Evolutionary conservation across 2,329 filamentous ascomycete genomes (phyloP), one percentile per base, ranked within the genome.

Genomic region (Albifimbria verrucaria): DNA sequence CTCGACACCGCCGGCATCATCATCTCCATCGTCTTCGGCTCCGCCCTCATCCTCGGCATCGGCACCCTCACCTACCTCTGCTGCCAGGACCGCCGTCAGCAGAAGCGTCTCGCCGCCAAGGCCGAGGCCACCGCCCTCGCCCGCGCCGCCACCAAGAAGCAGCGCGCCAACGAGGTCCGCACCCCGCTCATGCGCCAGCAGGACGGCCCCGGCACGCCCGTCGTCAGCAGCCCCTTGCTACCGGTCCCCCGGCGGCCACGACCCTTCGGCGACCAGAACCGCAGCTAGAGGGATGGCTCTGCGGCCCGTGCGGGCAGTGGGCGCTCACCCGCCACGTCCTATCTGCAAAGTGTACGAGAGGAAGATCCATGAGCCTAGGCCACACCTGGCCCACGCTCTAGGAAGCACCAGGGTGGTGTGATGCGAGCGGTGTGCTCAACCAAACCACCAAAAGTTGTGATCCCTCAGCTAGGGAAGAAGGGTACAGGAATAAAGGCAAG

Each of bases 41-140:
- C 65, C n/a, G 68, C 65, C 54, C 60, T 77, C 55, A 64, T 68
- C 57, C 43, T 70, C 49, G 66, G 71, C 57, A 55, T 77, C 55
- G 66, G 61, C 47, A 59, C 68, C 56, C 65, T 83, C 52, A 73
- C 75, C 62, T 77, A 77, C 71, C 69, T 77, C 58, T 82, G 78
- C 75, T 78, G 74, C 72, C 70, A 70, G 56, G 80, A 83, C 59
- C 70, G 74, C 59, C 67, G 66, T 64, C 58, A 71, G 59, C 72
- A 79, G 61, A 73, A 72, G 64, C 68, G 70, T 46, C 65, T 73
- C 28, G 67, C 66, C 51, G 74, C 74, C 54, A 73, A 74, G 57
- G 72, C 73, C 54, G 79, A 82, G 68, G 77, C 77, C 44, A 74
- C 73, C n/a, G 74, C 73, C 23, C 75, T 78, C 49, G 77, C 75